Evolutionary conservation across 2,329 filamentous ascomycete genomes (phyloP), one percentile per base, ranked within the genome.

Genomic region (Cercospora sojina): DNA sequence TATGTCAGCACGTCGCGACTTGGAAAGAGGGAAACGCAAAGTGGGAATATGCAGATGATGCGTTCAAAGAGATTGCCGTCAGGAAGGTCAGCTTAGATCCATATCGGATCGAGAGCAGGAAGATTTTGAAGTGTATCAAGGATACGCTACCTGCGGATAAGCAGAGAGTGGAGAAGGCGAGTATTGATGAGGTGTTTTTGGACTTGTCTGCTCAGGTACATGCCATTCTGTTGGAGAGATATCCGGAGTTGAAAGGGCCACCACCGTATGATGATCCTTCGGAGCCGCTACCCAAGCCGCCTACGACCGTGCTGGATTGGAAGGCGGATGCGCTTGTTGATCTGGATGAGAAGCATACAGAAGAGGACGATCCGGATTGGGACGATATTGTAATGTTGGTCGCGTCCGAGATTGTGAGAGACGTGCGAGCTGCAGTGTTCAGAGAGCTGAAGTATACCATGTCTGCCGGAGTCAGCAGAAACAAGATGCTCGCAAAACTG

Each of bases 31-130:
- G 94, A 0, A 92, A 97, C 69, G 90, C 91, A 71, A 91, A 87
- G 74, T 99, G 95, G 95, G 91, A 89, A 10, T 99, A 99, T 77
- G 89, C 91, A 64, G 87, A 92, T 31, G 91, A 96, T 76, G 90
- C 92, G 4, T 92, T 9, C 62, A 87, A 86, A 74, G 88, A 92
- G 73, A 95, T 97, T 72, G 88, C 87, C 43, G 93, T 90, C 32
- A 91, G 97, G 78, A 99, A 99, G 79, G 95, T 98, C 41, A 96
- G 91, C 6, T 82, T 99, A 43, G 95, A 99, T 77, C 92, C 93
- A 9, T 99, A 98, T 79, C 87, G 95, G 38, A 83, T 91, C 31
- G 87, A 97, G 78, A 96, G 91, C 18, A 86, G 93, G 68, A 90
- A 86, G 80, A 97, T 98, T 66, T 78, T 98, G 73, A 86, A 88